These are phyloP conservation scores for Cladosporium sp. DNA, from an alignment of 2,329 filamentous ascomycete species.

Conservation along the genomic window DNA sequence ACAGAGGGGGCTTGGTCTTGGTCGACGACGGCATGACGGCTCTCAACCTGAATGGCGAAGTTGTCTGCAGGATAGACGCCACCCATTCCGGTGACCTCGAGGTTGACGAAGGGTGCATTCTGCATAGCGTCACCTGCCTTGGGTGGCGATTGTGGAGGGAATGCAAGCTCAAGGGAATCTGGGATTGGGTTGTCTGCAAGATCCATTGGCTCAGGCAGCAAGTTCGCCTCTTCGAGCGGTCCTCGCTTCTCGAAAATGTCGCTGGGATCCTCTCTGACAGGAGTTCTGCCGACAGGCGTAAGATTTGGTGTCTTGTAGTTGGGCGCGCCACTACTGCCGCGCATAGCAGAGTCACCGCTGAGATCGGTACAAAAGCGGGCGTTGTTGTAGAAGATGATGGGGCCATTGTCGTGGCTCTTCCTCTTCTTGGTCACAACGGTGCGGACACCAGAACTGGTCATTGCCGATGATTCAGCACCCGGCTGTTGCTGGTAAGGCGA, in stretches of 20 bases:
- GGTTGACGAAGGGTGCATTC: constrained; percentile 29
- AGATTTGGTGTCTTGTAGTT: background rate
- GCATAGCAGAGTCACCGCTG: constrained; percentile 55
- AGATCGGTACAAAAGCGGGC: constrained; percentile 78
- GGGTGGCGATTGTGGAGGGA: constrained; percentile 32
- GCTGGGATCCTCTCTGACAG: background rate
- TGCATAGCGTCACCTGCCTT: constrained; percentile 8
- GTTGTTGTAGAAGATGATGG: constrained; percentile 79
- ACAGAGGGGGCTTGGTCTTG: constrained; percentile 13
- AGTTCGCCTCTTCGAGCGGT: constrained; percentile 23
- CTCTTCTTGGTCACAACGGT: constrained; percentile 35
- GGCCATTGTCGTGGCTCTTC: constrained; percentile 58
- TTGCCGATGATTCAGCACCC: constrained; percentile 37
- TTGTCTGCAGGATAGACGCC: constrained; percentile 57
- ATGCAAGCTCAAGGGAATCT: constrained; percentile 32
- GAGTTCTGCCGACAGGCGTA: constrained; percentile 6
- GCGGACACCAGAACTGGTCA: constrained; percentile 45
- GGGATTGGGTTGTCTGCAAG: constrained; percentile 35
- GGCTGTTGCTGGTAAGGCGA: constrained; percentile 26
- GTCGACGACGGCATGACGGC: constrained; percentile 22
- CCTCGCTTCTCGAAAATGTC: constrained; percentile 28
- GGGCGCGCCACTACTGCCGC: background rate
- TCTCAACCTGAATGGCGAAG: constrained; percentile 49
- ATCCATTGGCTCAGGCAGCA: constrained; percentile 33
- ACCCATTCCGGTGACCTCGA: constrained; percentile 53